phyloP scores from a whole-genome alignment of 1,139 yeast genomes.

The Suhomyces choctaworum region DNA sequence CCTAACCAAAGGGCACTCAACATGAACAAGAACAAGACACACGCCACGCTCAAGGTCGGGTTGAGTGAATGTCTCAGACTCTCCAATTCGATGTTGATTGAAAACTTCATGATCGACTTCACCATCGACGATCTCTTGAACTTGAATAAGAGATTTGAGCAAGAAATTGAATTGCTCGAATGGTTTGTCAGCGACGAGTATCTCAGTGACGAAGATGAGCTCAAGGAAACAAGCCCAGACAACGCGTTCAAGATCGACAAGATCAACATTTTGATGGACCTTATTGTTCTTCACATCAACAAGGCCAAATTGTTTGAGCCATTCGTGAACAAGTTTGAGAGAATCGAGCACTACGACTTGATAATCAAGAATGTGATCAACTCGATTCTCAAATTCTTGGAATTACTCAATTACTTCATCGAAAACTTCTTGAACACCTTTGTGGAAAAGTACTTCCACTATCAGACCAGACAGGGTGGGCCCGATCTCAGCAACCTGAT shows the following conservation, averaged over 20 bases:
- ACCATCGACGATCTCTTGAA: conserved; percentile 38
- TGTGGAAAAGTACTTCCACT: conserved; percentile 20
- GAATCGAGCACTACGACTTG: conserved; percentile 27
- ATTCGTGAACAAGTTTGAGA: conserved; percentile 43
- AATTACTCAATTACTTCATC: conserved; percentile 31
- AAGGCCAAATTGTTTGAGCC: conserved; percentile 55
- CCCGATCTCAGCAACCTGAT: conserved; percentile 3
- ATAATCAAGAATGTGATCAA: conserved; percentile 35
- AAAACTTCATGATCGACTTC: conserved; percentile 51
- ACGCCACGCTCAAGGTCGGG: conserved; percentile 43
- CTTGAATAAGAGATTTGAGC: conserved; percentile 42
- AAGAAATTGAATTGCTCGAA: conserved; percentile 40
- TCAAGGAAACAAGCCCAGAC: neutral
- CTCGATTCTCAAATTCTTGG: conserved; percentile 43
- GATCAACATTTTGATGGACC: conserved; percentile 42
- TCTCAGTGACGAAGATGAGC: conserved; percentile 14
- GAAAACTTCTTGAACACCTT: conserved; percentile 22
- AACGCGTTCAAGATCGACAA: conserved; percentile 27
- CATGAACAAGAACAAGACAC: conserved; percentile 28
- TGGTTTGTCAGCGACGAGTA: conserved; percentile 23
- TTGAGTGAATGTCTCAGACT: conserved; percentile 50
- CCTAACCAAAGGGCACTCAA: conserved; percentile 21
- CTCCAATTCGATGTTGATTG: conserved; percentile 53
- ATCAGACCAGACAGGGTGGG: conserved; percentile 6
- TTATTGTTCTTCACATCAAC: conserved; percentile 48